Evolutionary conservation across 768 basidiomycete species (phyloP), one percentile per base, ranked within the genome.

Genomic region (Tulasnella sp.): DNA sequence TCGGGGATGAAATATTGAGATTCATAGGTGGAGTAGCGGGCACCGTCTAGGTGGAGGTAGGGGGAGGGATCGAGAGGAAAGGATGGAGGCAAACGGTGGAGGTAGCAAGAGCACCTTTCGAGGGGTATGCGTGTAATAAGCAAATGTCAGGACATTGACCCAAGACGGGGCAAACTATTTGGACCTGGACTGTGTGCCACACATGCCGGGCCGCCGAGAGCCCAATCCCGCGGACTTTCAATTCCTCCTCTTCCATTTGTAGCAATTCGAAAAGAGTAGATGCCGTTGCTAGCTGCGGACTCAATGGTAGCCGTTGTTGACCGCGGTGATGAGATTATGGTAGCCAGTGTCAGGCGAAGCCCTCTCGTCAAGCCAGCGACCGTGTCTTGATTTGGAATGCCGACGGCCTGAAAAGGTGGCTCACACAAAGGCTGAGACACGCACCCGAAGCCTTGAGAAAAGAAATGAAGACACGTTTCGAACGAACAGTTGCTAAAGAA

Each of bases 21-120:
- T 39, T 39, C 73, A 74, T 74, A 35, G 73, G 70, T 39, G 42
- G 23, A 71, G 70, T 39, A 71, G 70, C 37, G 37, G n/a, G 42
- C 70, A 44, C 46, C 46, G 46, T 48, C 46, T 48, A 71, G 35
- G 70, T 71, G 70, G 37, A 71, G 70, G 37, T 11, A 2, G 23
- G 23, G 23, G 18, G 10, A 39, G 3, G n/a, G n/a, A n/a, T n/a
- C n/a, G 29, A 26, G 16, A 32, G 70, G 35, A 39, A 35, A 71
- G 70, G 23, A 1, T 4, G 69, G n/a, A 32, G 18, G 69, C 26
- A 32, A 29, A 18, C 39, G 23, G 37, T 39, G 42, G 70, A 61
- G 57, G n/a, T 61, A 10, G 23, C 23, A 26, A 32, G 29, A 32
- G 23, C n/a, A 61, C 16, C n/a, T 26, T 26, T 48, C 15, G 46